phyloP scores from a whole-genome alignment of 805 yeast genomes.

The Teunomyces pallodes region DNA sequence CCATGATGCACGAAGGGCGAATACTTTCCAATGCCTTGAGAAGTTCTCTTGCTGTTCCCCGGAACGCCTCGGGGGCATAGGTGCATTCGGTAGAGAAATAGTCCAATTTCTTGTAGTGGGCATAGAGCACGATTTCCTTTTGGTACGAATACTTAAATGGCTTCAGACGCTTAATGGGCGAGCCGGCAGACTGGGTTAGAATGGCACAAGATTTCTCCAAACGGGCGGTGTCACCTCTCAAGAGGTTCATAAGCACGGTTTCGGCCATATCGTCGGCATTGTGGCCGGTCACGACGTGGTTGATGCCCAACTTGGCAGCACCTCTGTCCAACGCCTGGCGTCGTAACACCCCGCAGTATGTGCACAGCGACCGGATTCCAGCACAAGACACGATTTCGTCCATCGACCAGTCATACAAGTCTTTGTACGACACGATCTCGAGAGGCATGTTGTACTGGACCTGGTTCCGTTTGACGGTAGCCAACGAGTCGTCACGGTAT shows the following conservation, averaged over 20 bases:
- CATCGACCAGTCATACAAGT: slow-evolving; percentile 96
- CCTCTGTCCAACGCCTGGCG: slow-evolving; percentile 97
- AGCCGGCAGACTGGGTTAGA: slow-evolving; percentile 75
- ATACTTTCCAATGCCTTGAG: slow-evolving; percentile 87
- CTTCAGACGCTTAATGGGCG: slow-evolving; percentile 90
- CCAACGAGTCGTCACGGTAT: slow-evolving; percentile 93
- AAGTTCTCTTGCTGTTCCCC: slow-evolving; percentile 94
- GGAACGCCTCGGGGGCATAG: slow-evolving; percentile 96
- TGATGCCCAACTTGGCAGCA: slow-evolving; percentile 78
- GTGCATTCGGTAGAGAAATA: slow-evolving; percentile 97
- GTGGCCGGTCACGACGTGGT: slow-evolving; percentile 96
- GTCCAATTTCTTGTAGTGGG: slow-evolving; percentile 92
- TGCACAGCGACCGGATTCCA: slow-evolving; percentile 90
- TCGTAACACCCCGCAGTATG: slow-evolving; percentile 96
- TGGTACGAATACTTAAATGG: slow-evolving; percentile 96
- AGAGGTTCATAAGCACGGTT: slow-evolving; percentile 89
- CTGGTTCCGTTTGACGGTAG: slow-evolving; percentile 93
- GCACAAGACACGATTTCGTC: slow-evolving; percentile 95
- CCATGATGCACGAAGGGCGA: slow-evolving; percentile 90
- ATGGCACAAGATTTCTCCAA: slow-evolving; percentile 85
- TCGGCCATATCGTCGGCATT: slow-evolving; percentile 99
- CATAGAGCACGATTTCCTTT: slow-evolving; percentile 95
- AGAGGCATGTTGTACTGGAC: slow-evolving; percentile 77
- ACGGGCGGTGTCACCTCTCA: slow-evolving; percentile 95
- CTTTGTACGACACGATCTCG: slow-evolving; percentile 80